Base-by-base conservation (phyloP, 2,329 filamentous ascomycete genomes). In the Drechslera avenae region DNA sequence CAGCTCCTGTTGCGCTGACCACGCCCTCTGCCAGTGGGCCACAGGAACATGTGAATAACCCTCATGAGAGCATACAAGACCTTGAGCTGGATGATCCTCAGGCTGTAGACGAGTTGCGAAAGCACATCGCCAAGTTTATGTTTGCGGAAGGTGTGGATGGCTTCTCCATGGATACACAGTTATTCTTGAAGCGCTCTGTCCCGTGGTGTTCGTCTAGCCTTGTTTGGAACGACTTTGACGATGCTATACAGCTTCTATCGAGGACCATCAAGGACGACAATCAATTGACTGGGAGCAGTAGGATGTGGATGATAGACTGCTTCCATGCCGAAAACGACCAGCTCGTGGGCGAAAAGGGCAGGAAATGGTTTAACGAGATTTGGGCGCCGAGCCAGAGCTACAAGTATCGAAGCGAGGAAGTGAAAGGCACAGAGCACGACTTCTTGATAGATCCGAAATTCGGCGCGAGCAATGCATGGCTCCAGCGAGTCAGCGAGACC, bases 271-370 rank as follows among this genome's bases (percentile, higher is more conserved):
- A 46, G 2, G 57, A 60, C 32, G 56, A 62, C 10, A 40, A 43
- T 19, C 23, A 37, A 14, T 10, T 44, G 10, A 32, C 46, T 8
- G 50, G 39, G 3, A 30, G 34, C 13, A 50, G 28, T 7, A 57
- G 55, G 33, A 48, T 46, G 21, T 68, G 66, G 60, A 43, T 23
- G 1, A 51, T 71, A 21, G 62, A 69, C 46, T 54, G 57, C 13
- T 69, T 69, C 30, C 66, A 69, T 36, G 68, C 66, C 7, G 60
- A 67, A 36, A 35, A 46, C 2, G 68, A 71, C 39, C 37, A 64
- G 12, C 57, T 71, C 57, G 58, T 69, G 5, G 67, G 68, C n/a
- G 52, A 62, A 18, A 67, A 59, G 39, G 66, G 68, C 1, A 54
- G 53, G 18, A 32, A 49, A 12, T 70, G 66, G 67, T 69, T 69